Conservation (phyloP, 2,329 filamentous ascomycete species). For the Dothideomycetes sp. region DNA sequence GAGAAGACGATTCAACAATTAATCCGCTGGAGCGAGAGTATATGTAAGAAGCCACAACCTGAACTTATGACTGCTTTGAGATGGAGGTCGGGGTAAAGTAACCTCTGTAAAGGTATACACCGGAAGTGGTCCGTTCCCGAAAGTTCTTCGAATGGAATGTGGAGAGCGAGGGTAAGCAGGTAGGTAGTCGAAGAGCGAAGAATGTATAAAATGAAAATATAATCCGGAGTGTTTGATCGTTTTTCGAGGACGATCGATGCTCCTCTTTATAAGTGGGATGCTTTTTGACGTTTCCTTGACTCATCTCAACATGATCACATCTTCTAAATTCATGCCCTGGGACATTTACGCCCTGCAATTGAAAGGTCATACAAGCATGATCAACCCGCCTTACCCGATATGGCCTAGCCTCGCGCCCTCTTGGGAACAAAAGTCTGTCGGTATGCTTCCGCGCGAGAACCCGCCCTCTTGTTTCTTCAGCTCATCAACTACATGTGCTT, state of each 20-base stretch:
- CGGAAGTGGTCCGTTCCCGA: no score
- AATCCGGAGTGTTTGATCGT: no score
- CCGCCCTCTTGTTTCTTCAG: not conserved
- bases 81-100: no score
- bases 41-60: no score
- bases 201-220: no score
- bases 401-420: conserved; percentile 6
- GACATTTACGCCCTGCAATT: conserved; percentile 6
- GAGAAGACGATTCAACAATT: conserved; percentile 11
- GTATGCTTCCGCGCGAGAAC: not conserved
- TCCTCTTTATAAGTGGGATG: not conserved
- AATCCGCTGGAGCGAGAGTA: conserved; percentile 1
- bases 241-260: no score
- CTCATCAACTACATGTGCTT: not conserved
- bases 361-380: no score
- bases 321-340: conserved; percentile 11
- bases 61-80: no score
- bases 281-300: conserved; percentile 7
- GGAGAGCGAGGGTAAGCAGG: conserved; percentile 6
- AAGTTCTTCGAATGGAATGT: no score
- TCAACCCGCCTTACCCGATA: no score
- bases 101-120: no score
- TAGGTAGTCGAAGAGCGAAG: no score
- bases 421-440: not conserved
- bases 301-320: conserved; percentile 4